A percentile compares a stretch with the other conserved stretches of the same genome.
These are phyloP conservation scores for Pythium vanterpoolii DNA, from an alignment of 352 stramenopile genomes.

Conservation along the genomic window DNA sequence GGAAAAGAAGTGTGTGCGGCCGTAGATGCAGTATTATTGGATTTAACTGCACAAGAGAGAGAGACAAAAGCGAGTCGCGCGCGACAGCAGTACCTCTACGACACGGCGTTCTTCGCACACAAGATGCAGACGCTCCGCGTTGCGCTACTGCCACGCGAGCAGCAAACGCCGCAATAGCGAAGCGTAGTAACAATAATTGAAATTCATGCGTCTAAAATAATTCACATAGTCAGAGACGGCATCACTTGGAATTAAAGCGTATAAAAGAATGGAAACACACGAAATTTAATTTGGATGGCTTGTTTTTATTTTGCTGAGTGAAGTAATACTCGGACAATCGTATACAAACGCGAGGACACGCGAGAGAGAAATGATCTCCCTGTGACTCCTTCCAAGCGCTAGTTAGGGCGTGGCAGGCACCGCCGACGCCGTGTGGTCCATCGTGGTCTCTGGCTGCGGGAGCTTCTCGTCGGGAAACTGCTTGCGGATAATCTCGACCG, in stretches of 20 bases:
- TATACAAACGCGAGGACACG: not conserved
- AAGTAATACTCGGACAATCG: not conserved
- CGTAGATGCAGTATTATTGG: slow-evolving; percentile 34
- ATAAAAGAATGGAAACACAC: no score
- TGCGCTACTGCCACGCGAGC: not conserved
- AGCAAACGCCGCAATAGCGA: not conserved
- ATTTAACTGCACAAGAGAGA: slow-evolving; percentile 30
- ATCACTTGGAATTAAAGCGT: no score
- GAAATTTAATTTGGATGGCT: no score
- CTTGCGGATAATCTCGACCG: slow-evolving; percentile 58
- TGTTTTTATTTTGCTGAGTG: not conserved
- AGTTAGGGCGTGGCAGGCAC: not conserved
- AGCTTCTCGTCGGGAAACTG: slow-evolving; percentile 53
- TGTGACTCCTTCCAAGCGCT: not conserved
- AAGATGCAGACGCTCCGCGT: slow-evolving; percentile 39
- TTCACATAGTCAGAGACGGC: no score
- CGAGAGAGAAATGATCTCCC: not conserved
- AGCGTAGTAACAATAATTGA: no score
- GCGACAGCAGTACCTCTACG: slow-evolving; percentile 56
- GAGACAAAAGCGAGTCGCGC: slow-evolving; percentile 28
- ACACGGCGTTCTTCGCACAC: slow-evolving; percentile 63
- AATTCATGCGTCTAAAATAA: no score
- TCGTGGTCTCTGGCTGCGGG: slow-evolving; percentile 32
- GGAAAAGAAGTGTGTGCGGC: slow-evolving; percentile 37
- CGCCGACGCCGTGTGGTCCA: not conserved